Evolutionary conservation across 768 basidiomycete species (phyloP).

Genomic region (Leccinum boreale): DNA sequence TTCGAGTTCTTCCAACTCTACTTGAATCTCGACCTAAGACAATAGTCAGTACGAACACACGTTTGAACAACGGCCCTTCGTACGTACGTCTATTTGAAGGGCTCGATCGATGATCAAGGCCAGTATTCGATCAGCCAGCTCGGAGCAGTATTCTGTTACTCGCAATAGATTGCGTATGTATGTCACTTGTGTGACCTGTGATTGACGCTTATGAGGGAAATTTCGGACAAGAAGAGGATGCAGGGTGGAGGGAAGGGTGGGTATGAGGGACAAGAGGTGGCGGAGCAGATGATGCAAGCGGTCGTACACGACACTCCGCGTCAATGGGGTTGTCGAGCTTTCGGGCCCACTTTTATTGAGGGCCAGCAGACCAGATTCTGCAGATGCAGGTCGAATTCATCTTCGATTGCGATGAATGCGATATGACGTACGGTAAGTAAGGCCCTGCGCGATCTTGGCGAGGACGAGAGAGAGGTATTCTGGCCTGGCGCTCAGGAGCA

Average conservation of each 20-base stretch:
- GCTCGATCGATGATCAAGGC: conserved; percentile 90
- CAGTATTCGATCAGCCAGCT: conserved; percentile 78
- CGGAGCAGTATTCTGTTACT: conserved; percentile 84
- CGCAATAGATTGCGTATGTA: conserved; percentile 89
- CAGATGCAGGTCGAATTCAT: neutral
- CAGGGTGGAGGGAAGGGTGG: conserved; percentile 85
- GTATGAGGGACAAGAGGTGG: conserved; percentile 85
- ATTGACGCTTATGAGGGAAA: conserved; percentile 94
- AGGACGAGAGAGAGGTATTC: conserved; percentile 89
- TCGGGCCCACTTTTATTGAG: conserved; percentile 57
- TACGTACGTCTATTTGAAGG: conserved; percentile 91
- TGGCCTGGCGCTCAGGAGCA: conserved; percentile 86
- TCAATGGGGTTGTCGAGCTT: conserved; percentile 66
- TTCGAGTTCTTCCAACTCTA: conserved; percentile 91
- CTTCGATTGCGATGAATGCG: neutral
- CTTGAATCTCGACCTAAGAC: conserved; percentile 88
- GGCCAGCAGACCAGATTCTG: conserved; percentile 72
- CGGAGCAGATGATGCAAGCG: conserved; percentile 83
- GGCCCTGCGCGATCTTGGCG: conserved; percentile 75
- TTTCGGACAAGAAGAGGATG: conserved; percentile 78
- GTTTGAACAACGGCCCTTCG: conserved; percentile 27
- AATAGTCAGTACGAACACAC: neutral
- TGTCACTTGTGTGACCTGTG: conserved; percentile 71
- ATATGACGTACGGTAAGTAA: conserved; percentile 77
- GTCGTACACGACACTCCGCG: conserved; percentile 80